Conservation (phyloP, 78 protist genomes). For the Dictyostelium purpureum region DNA sequence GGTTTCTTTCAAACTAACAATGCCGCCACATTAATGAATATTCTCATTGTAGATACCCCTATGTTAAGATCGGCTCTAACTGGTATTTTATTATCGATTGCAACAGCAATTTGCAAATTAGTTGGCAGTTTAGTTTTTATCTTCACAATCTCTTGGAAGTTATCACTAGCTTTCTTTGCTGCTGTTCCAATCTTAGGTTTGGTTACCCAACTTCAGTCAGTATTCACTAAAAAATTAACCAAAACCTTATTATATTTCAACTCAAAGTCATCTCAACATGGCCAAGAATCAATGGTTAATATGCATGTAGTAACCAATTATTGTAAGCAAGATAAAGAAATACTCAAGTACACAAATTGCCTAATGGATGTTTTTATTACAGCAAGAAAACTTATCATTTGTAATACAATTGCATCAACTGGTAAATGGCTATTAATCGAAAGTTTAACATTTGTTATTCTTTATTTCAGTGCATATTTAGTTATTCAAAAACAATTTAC, state of each 20-base stretch:
- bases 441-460: conserved; percentile 31
- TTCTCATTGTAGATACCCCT: conserved; percentile 70
- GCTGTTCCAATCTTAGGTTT: conserved; percentile 47
- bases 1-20: conserved; percentile 69
- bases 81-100: conserved; percentile 55
- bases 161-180: conserved; percentile 63
- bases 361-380: conserved; percentile 22
- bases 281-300: conserved; percentile 42
- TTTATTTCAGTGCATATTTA: conserved; percentile 56
- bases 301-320: conserved; percentile 65
- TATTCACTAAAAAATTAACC: conserved; percentile 47
- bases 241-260: conserved; percentile 16
- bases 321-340: conserved; percentile 53
- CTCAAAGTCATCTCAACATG: conserved; percentile 26
- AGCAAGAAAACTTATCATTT: conserved; percentile 37
- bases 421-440: conserved; percentile 68
- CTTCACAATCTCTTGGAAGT: conserved; percentile 67
- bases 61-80: conserved; percentile 65
- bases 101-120: conserved; percentile 58
- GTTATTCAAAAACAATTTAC: conserved; percentile 43
- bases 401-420: conserved; percentile 37
- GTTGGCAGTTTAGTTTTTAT: conserved; percentile 66
- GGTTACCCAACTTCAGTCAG: conserved; percentile 40
- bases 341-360: background rate
- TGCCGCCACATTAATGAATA: conserved; percentile 39